Conservation (phyloP, 768 basidiomycete species). For the Phaffia tasmanica region DNA sequence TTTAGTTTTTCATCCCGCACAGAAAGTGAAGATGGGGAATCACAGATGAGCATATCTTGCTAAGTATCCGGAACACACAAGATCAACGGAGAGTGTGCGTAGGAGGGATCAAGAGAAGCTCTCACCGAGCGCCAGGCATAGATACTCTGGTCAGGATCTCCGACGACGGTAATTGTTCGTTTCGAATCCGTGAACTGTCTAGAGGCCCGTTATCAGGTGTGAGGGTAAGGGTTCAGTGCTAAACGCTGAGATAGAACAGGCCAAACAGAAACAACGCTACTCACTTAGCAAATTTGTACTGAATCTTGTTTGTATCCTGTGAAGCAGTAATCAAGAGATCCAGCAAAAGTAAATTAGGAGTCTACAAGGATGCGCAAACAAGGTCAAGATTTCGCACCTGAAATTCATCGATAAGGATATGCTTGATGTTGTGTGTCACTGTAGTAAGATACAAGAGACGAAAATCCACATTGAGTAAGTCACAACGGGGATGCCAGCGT, state of each 20-base stretch:
- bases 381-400: conserved; percentile 39
- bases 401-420: conserved; percentile 62
- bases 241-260: not conserved
- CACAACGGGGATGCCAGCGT: too few relatives aligned
- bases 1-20: too few relatives aligned
- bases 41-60: too few relatives aligned
- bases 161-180: conserved; percentile 63
- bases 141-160: conserved; percentile 85
- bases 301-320: conserved; percentile 70
- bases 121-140: conserved; percentile 70
- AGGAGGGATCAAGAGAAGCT: not conserved
- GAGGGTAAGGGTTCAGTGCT: too few relatives aligned
- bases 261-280: not conserved
- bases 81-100: not conserved
- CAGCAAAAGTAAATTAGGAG: not conserved
- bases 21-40: too few relatives aligned
- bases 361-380: not conserved
- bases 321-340: not conserved
- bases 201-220: not conserved
- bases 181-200: conserved; percentile 46
- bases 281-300: conserved; percentile 63
- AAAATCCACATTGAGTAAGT: too few relatives aligned
- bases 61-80: too few relatives aligned
- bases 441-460: too few relatives aligned
- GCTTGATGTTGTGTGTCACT: not conserved